A percentile compares a stretch with the other conserved stretches of the same genome.
These are phyloP conservation scores for Ophiostoma himal-ulmi DNA, from an alignment of 2,329 filamentous ascomycete species.

Conservation along the genomic window DNA sequence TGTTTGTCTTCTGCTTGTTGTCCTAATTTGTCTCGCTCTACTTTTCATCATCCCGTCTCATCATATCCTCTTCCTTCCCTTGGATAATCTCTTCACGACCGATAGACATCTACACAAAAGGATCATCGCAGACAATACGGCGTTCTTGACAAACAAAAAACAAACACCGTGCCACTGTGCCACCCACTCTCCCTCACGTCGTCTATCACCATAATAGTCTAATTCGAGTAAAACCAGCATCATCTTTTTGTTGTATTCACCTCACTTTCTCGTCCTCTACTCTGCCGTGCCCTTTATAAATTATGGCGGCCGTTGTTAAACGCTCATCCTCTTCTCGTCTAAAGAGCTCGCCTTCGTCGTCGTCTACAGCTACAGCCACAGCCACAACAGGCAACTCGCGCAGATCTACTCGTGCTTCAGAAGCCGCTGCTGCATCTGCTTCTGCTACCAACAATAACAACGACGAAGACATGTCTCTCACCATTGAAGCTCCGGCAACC, in stretches of 20 bases:
- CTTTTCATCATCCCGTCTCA: neutral
- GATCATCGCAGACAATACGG: neutral
- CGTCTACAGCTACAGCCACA: neutral
- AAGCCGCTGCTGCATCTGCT: neutral
- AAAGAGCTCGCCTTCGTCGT: neutral
- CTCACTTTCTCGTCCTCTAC: neutral
- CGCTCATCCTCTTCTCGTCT: slow-evolving; percentile 4
- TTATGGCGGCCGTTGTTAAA: slow-evolving; percentile 5
- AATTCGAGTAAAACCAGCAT: neutral
- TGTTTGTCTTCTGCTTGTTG: neutral
- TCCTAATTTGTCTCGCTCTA: neutral
- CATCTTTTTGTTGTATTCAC: neutral
- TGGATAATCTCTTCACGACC: neutral
- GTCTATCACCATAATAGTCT: neutral
- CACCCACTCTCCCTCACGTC: neutral
- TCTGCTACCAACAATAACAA: neutral
- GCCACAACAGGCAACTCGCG: neutral
- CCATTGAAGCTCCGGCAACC: slow-evolving; percentile 10
- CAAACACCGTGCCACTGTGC: neutral
- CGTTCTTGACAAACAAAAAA: neutral
- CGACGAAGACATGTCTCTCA: slow-evolving; percentile 13
- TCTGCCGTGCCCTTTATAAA: neutral
- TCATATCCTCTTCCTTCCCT: neutral
- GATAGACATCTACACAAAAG: neutral
- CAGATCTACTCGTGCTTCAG: slow-evolving; percentile 5